These are phyloP conservation scores for Acacia crassicarpa DNA, from an alignment of 306 rosid species.

Conservation along the genomic window DNA sequence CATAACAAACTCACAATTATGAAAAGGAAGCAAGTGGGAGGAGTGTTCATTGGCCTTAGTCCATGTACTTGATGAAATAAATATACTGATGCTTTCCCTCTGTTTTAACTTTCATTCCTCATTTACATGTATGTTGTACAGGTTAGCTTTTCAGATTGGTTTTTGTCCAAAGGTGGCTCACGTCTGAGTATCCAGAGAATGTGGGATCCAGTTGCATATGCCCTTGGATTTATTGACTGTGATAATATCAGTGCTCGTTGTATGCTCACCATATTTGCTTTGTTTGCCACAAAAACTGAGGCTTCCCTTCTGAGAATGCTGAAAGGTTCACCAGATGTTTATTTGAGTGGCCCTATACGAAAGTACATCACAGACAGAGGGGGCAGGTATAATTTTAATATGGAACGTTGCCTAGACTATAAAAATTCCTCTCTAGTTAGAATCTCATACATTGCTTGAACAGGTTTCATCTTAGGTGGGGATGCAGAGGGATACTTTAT, in stretches of 20 bases:
- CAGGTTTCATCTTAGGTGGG: slow-evolving; percentile 99
- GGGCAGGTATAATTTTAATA: slow-evolving; percentile 65
- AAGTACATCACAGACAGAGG: slow-evolving; percentile 92
- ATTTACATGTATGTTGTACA: slow-evolving; percentile 38
- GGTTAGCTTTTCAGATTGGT: slow-evolving; percentile 99
- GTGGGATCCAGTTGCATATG: slow-evolving; percentile 99
- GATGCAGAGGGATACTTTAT: slow-evolving; percentile 86
- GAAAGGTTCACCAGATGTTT: slow-evolving; percentile 95
- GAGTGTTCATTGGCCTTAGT: slow-evolving; percentile 10
- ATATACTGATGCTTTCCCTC: neutral
- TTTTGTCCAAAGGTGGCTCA: slow-evolving; percentile 97
- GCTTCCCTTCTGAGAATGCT: slow-evolving; percentile 97
- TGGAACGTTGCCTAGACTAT: slow-evolving; percentile 10
- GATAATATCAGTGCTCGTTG: slow-evolving; percentile 99
- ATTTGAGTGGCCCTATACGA: slow-evolving; percentile 89
- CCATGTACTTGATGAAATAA: neutral
- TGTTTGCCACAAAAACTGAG: slow-evolving; percentile 97
- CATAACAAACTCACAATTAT: neutral
- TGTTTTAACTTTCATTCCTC: slow-evolving; percentile 4
- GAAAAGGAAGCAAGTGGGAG: neutral
- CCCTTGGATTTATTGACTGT: slow-evolving; percentile 98
- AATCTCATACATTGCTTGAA: slow-evolving; percentile 40
- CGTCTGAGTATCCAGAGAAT: slow-evolving; percentile 77
- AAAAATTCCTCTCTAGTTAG: slow-evolving; percentile 27
- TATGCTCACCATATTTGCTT: slow-evolving; percentile 97